phyloP scores from a whole-genome alignment of 129 eudicot genomes.

The Artemisia annua region DNA sequence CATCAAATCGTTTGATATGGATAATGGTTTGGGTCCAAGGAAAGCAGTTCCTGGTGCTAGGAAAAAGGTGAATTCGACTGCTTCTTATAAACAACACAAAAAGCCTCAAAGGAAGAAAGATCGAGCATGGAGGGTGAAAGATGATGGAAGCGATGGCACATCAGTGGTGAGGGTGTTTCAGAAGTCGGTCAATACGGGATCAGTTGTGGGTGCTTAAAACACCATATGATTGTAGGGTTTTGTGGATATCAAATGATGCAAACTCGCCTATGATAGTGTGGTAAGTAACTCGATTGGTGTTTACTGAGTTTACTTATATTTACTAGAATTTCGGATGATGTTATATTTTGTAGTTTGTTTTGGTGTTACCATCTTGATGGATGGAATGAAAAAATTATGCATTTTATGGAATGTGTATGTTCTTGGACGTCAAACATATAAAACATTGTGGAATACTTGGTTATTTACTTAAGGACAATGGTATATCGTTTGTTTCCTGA shows the following conservation, averaged over 20 bases:
- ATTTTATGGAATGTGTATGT: constrained; percentile 6
- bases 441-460: no score
- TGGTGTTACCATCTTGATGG: constrained; percentile 9
- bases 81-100: constrained; percentile 78
- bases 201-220: constrained; percentile 32
- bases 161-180: constrained; percentile 65
- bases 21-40: constrained; percentile 50
- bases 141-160: constrained; percentile 78
- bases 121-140: constrained; percentile 73
- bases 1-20: constrained; percentile 66
- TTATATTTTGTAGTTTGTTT: constrained; percentile 3
- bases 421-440: no score
- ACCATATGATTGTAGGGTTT: neutral
- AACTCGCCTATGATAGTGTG: neutral
- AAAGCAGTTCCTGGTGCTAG: constrained; percentile 32
- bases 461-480: no score
- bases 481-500: no score
- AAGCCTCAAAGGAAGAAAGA: constrained; percentile 89
- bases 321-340: neutral
- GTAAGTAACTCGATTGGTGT: neutral
- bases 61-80: constrained; percentile 37
- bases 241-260: constrained; percentile 24
- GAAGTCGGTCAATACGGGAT: constrained; percentile 58
- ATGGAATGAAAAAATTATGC: neutral
- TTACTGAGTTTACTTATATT: neutral